A percentile compares a stretch with the other conserved stretches of the same genome.
Evolutionary conservation across 2,329 filamentous ascomycete genomes (phyloP).

Genomic region (Verticillium longisporum): DNA sequence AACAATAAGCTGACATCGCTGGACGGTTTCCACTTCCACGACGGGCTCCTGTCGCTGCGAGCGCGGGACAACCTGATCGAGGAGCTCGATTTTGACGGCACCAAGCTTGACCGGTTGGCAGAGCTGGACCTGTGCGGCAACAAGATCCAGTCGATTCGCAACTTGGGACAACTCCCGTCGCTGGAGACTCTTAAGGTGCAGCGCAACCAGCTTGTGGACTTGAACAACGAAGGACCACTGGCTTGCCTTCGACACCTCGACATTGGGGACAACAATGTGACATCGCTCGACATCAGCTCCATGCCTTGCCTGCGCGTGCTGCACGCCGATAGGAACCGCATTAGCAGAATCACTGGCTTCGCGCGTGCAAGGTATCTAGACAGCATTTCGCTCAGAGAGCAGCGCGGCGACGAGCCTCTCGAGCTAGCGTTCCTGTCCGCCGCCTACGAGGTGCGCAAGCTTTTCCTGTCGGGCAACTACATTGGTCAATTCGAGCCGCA

Average conservation of each 20-base stretch:
- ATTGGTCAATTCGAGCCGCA: conserved; percentile 54
- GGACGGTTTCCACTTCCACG: conserved; percentile 71
- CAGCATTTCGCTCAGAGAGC: conserved; percentile 75
- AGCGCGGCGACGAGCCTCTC: conserved; percentile 40
- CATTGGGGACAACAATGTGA: conserved; percentile 65
- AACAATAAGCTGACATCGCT: conserved; percentile 75
- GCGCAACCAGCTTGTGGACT: conserved; percentile 49
- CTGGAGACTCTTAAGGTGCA: conserved; percentile 63
- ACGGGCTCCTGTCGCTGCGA: conserved; percentile 73
- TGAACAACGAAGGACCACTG: conserved; percentile 35
- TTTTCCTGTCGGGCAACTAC: conserved; percentile 71
- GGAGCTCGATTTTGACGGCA: conserved; percentile 63
- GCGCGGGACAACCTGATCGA: conserved; percentile 66
- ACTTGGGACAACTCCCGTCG: conserved; percentile 59
- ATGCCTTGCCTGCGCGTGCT: conserved; percentile 66
- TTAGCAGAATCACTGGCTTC: conserved; percentile 60
- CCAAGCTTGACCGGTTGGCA: conserved; percentile 64
- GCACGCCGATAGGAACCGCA: conserved; percentile 66
- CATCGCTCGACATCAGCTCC: conserved; percentile 53
- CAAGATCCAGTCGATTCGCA: conserved; percentile 52
- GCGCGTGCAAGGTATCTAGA: conserved; percentile 64
- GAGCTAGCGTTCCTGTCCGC: conserved; percentile 48
- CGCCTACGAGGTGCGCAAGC: conserved; percentile 65
- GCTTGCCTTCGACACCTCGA: conserved; percentile 52
- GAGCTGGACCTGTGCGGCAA: conserved; percentile 77